phyloP scores from a whole-genome alignment of 176 grass and related monocot genomes.

The Carex pumila region DNA sequence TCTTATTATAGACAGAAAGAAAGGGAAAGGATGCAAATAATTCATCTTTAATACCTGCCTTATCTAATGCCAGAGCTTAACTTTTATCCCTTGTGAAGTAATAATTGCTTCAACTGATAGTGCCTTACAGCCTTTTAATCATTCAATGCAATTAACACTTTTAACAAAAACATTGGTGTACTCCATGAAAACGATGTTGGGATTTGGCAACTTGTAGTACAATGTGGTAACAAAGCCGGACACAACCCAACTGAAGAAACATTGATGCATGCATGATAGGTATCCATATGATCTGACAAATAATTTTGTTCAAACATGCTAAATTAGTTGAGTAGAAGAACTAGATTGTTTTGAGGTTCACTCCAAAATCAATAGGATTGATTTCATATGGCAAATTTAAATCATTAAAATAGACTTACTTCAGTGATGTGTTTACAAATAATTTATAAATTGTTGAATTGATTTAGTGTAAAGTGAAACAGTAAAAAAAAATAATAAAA shows the following conservation, averaged over 20 bases:
- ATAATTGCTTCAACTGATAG: background rate
- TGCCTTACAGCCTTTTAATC: background rate
- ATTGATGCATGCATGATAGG: background rate
- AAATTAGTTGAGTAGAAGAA: background rate
- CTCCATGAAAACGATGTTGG: background rate
- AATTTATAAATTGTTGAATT: no score
- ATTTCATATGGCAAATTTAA: no score
- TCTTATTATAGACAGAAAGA: conserved; percentile 45
- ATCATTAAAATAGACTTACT: no score
- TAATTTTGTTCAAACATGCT: background rate
- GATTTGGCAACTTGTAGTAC: conserved; percentile 4
- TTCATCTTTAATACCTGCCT: conserved; percentile 12
- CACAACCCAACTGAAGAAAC: background rate
- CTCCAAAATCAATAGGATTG: no score
- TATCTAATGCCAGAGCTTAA: background rate
- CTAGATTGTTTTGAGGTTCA: no score
- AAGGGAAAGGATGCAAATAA: conserved; percentile 30
- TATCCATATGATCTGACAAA: background rate
- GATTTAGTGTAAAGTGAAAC: no score
- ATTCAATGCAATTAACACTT: background rate
- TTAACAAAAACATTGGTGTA: background rate
- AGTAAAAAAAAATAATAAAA: no score
- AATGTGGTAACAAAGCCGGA: background rate
- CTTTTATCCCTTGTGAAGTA: background rate
- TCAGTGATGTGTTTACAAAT: no score